Evolutionary conservation across 1,284 basidiomycete species (phyloP).

Genomic region (Trametes versicolor): DNA sequence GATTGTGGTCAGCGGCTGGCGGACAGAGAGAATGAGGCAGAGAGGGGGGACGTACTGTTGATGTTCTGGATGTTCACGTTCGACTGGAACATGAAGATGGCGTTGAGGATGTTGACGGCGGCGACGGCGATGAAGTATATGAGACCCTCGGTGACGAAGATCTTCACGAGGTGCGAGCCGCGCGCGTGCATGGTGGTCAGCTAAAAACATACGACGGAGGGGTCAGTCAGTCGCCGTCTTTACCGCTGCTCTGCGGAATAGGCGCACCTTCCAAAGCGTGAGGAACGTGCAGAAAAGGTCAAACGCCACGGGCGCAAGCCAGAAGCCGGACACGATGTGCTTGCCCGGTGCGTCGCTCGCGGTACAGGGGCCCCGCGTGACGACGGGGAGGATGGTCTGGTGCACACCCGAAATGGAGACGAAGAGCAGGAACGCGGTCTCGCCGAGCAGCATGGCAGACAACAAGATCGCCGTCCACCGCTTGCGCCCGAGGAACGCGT

Average conservation of each 20-base stretch:
- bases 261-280: constrained; percentile 19
- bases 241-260: too few species aligned
- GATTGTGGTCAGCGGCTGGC: not conserved
- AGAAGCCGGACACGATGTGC: constrained; percentile 23
- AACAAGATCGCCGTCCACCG: constrained; percentile 14
- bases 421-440: constrained; percentile 20
- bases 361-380: constrained; percentile 19
- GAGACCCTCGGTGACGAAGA: constrained; percentile 23
- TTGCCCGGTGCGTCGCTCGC: constrained; percentile 19
- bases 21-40: not conserved
- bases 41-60: constrained; percentile 11
- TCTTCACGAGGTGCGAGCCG: constrained; percentile 21
- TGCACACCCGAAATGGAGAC: constrained; percentile 21
- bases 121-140: constrained; percentile 24
- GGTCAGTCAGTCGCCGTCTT: not conserved
- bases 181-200: constrained; percentile 13
- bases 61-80: constrained; percentile 27
- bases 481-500: constrained; percentile 23
- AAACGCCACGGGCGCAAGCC: constrained; percentile 24
- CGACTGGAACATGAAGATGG: constrained; percentile 26
- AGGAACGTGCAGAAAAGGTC: constrained; percentile 23
- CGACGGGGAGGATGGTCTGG: constrained; percentile 19
- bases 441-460: constrained; percentile 16
- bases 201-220: not conserved
- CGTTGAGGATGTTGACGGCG: constrained; percentile 25